Base-by-base conservation (phyloP, 2,329 filamentous ascomycete genomes). In the Colletotrichum truncatum region DNA sequence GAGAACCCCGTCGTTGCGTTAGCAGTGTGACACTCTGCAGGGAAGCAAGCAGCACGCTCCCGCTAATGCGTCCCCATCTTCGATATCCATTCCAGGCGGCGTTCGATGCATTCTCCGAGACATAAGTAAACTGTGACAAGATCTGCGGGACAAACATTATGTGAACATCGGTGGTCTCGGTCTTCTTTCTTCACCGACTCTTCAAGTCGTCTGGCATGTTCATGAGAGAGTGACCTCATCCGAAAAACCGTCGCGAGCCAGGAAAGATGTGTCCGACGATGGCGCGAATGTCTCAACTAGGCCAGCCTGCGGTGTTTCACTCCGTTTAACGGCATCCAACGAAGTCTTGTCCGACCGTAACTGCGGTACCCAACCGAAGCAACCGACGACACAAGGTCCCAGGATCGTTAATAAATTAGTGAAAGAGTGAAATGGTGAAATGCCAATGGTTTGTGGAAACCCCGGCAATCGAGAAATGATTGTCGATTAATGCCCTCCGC, bases 141-240 rank as follows among this genome's bases (percentile, higher is more conserved):
- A 58, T 30, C 34, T 23, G 49, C 30, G 25, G 41, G 16, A 23
- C 12, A n/a, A 9, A 39, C n/a, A 39, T n/a, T 11, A 32, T 46
- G 49, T 51, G 60, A 59, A 59, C 60, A 59, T 51, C 34, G 30
- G 21, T 38, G 26, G 45, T 41, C 52, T 55, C 30, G 49, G 41
- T 51, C 28, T 38, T 58, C 30, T 39, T 66, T 66, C 63, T 67
- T 67, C 66, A 67, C 66, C 66, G 66, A 67, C 66, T 67, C 61
- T 62, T 67, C 63, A 66, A 8, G 62, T 52, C 49, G 45, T 26
- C 57, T 66, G 56, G 49, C 43, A 55, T 62, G 23, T 38, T 49
- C 36, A 11, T n/a, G n/a, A n/a, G 26, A 52, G 28, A 23, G 66
- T 67, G 66, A 66, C 63, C 51, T 66, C 63, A 63, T 66, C 26